Percentiles rank a stretch among this genome's conserved stretches.
Evolutionary conservation across 768 basidiomycete genomes (phyloP).

Genomic region (Hypsizygus marmoreus): DNA sequence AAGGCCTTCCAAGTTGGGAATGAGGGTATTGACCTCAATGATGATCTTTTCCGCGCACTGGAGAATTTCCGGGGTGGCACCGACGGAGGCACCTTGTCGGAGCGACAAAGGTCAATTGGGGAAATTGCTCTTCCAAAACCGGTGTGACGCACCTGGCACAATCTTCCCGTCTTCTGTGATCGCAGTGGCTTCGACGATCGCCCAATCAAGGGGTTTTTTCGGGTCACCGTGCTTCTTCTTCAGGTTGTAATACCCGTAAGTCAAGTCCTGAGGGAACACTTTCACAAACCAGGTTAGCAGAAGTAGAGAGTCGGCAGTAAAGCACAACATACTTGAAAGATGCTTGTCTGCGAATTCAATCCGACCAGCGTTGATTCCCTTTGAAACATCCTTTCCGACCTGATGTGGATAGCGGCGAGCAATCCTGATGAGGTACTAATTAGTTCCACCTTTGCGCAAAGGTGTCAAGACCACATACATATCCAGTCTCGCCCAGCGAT

Average conservation of each 20-base stretch:
- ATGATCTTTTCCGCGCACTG: constrained; percentile 50
- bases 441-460: no score
- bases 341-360: constrained; percentile 52
- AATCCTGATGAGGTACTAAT: constrained; percentile 26
- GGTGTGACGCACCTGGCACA: constrained; percentile 33
- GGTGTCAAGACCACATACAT: constrained; percentile 32
- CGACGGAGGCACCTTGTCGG: constrained; percentile 41
- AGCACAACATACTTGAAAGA: constrained; percentile 39
- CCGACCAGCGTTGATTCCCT: constrained; percentile 49
- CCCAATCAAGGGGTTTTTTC: constrained; percentile 47
- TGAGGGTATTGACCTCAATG: constrained; percentile 49
- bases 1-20: constrained; percentile 48
- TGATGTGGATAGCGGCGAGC: constrained; percentile 50
- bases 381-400: constrained; percentile 49
- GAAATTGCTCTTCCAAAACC: neutral
- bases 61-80: constrained; percentile 51
- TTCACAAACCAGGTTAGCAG: neutral
- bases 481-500: constrained; percentile 48
- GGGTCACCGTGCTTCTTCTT: constrained; percentile 46
- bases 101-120: neutral
- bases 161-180: constrained; percentile 50
- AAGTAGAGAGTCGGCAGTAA: neutral
- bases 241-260: constrained; percentile 49
- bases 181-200: constrained; percentile 51
- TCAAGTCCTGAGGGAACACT: constrained; percentile 54